These are phyloP conservation scores for Withania somnifera DNA, from an alignment of 305 asterid species.

Conservation along the genomic window DNA sequence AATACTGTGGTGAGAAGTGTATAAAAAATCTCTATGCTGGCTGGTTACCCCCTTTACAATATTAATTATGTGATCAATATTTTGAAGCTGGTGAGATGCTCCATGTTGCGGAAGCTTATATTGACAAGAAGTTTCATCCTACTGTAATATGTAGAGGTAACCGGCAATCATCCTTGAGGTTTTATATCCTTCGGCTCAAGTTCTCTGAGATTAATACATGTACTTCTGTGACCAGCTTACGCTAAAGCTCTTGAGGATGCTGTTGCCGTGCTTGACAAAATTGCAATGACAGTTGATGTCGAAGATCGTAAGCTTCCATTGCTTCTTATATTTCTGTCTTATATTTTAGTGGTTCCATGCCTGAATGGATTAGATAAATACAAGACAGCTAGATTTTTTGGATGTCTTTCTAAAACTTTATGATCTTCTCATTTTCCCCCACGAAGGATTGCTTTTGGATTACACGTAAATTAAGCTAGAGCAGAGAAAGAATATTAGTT, in stretches of 20 bases:
- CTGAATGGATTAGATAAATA: background rate
- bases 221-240: constrained; percentile 49
- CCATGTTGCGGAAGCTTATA: constrained; percentile 97
- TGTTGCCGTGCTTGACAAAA: constrained; percentile 70
- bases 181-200: background rate
- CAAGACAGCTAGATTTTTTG: background rate
- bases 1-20: background rate
- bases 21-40: background rate
- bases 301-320: constrained; percentile 68
- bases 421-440: background rate
- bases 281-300: constrained; percentile 67
- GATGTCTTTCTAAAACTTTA: background rate
- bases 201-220: background rate
- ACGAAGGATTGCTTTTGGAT: background rate
- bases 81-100: constrained; percentile 98
- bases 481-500: background rate
- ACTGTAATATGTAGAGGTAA: constrained; percentile 91
- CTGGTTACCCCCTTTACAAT: background rate
- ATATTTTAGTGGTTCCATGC: background rate
- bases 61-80: background rate
- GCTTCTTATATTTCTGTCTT: background rate
- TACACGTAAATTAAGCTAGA: background rate
- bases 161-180: background rate
- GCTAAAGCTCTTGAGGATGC: constrained; percentile 90
- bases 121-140: constrained; percentile 83